Conservation (phyloP, 75 land plant genomes). For the Selaginella tamariscina region DNA sequence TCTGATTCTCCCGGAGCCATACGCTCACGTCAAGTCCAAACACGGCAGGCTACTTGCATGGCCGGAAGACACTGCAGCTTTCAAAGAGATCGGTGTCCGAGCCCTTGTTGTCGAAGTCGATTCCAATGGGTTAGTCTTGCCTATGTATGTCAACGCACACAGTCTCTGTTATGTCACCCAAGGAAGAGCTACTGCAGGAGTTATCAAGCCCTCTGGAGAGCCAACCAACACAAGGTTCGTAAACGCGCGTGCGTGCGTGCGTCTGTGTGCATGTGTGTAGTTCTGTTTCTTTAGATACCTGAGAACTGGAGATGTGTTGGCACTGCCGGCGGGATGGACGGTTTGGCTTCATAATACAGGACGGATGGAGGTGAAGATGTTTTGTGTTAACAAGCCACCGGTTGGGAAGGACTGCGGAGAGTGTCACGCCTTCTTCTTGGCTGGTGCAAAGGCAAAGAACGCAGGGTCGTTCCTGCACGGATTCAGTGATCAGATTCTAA, state of each 20-base stretch:
- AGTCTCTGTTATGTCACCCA: constrained; percentile 3
- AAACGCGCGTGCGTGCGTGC: too few relatives aligned
- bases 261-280: neutral
- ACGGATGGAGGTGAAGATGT: neutral
- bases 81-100: neutral
- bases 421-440: neutral
- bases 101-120: neutral
- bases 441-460: neutral
- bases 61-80: neutral
- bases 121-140: neutral
- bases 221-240: neutral
- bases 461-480: neutral
- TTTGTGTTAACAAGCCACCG: neutral
- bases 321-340: constrained; percentile 5
- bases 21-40: neutral
- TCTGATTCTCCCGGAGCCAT: neutral
- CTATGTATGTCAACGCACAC: neutral
- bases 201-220: neutral
- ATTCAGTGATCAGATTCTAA: constrained; percentile 5
- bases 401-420: neutral
- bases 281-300: neutral
- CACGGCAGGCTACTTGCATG: neutral
- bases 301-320: neutral
- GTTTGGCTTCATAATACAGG: neutral
- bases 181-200: neutral